phyloP scores from a whole-genome alignment of 257 asterid genomes.

The Verbena officinalis region DNA sequence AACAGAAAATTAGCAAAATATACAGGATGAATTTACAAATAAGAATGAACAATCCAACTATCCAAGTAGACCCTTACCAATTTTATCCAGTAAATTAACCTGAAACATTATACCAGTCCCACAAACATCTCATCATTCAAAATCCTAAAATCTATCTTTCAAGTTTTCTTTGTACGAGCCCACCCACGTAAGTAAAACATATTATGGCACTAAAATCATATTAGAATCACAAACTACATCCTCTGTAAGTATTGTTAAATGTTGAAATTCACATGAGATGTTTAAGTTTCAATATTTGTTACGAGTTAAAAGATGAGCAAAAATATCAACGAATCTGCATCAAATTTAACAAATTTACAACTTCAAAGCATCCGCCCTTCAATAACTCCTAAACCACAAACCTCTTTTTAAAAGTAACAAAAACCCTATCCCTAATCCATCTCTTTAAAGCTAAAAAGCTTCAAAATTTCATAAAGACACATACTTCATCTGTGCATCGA shows the following conservation, averaged over 20 bases:
- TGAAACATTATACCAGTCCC: not conserved
- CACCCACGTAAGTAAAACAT: not conserved
- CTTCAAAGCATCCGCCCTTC: conserved; percentile 8
- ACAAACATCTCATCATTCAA: conserved; percentile 1
- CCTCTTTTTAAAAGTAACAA: not conserved
- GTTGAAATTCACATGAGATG: not conserved
- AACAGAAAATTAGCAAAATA: conserved; percentile 24
- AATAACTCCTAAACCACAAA: conserved; percentile 23
- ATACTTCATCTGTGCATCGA: conserved; percentile 19
- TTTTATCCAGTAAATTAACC: not conserved
- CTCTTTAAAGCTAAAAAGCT: conserved; percentile 2
- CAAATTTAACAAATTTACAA: not conserved
- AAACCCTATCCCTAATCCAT: conserved; percentile 9
- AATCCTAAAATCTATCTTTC: not conserved
- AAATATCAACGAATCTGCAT: not conserved
- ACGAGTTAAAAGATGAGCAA: not conserved
- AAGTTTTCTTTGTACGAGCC: not conserved
- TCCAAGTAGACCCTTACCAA: not conserved
- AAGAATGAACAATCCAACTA: not conserved
- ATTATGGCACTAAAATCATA: too few relatives aligned
- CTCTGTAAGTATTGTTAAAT: not conserved
- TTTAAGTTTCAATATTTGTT: not conserved
- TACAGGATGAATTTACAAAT: not conserved
- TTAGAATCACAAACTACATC: not conserved
- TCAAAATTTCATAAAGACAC: conserved; percentile 31